phyloP scores from a whole-genome alignment of 2,329 filamentous ascomycete genomes.

The Fusarium mangiferae region DNA sequence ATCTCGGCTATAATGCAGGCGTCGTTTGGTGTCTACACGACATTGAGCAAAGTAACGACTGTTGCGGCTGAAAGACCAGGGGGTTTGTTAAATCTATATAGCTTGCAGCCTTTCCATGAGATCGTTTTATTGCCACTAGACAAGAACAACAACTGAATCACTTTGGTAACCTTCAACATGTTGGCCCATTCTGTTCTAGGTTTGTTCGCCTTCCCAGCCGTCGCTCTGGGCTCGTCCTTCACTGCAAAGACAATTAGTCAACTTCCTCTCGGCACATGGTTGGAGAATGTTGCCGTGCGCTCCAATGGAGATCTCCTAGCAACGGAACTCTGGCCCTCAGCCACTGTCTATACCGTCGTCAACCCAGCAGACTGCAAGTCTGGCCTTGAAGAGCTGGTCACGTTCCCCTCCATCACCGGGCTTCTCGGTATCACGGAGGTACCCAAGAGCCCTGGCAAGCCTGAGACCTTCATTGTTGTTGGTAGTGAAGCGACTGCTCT shows the following conservation, averaged over 20 bases:
- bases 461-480: constrained; percentile 6
- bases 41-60: not conserved
- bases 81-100: not conserved
- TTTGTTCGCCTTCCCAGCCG: not conserved
- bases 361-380: not conserved
- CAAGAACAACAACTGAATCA: not conserved
- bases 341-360: not conserved
- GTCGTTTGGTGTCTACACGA: not conserved
- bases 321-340: constrained; percentile 7
- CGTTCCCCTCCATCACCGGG: not conserved
- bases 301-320: not conserved
- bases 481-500: constrained; percentile 12
- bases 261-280: not conserved
- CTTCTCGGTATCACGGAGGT: constrained; percentile 7
- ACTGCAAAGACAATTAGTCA: not conserved
- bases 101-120: not conserved
- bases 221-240: not conserved
- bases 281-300: not conserved
- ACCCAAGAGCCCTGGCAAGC: not conserved
- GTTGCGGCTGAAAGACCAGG: not conserved
- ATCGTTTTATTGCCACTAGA: too few species aligned
- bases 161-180: not conserved
- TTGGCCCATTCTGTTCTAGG: not conserved
- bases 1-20: not conserved
- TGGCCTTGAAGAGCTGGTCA: not conserved